A percentile compares a stretch with the other conserved stretches of the same genome.
These are phyloP conservation scores for Suillus paluster DNA, from an alignment of 768 basidiomycete species.

Conservation along the genomic window DNA sequence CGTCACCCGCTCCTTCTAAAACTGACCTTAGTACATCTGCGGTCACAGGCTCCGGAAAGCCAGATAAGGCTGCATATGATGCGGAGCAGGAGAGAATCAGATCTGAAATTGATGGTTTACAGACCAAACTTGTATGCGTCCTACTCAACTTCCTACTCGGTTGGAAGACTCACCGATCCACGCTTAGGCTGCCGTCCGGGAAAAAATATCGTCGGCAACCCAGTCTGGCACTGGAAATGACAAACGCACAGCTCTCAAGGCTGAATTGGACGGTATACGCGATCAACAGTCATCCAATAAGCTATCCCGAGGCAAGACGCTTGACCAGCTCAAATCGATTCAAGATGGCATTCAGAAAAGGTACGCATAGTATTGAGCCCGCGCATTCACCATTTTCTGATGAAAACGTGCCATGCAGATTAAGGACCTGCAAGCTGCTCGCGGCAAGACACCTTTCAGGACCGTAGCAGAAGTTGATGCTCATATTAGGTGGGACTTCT, in stretches of 20 bases:
- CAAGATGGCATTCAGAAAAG: constrained; percentile 86
- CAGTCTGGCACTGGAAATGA: constrained; percentile 73
- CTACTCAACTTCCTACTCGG: constrained; percentile 3
- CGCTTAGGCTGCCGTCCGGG: constrained; percentile 65
- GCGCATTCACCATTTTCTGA: constrained; percentile 2
- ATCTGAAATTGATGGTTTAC: constrained; percentile 81
- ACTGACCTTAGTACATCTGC: constrained; percentile 23
- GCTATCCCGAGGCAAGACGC: constrained; percentile 64
- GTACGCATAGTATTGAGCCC: constrained; percentile 42
- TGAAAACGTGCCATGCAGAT: constrained; percentile 47
- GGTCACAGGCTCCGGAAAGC: constrained; percentile 54
- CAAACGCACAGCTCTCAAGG: constrained; percentile 67
- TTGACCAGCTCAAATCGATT: constrained; percentile 78
- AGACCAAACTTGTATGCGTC: constrained; percentile 74
- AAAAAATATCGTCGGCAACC: constrained; percentile 70
- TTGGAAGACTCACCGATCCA: constrained; percentile 8
- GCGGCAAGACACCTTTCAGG: constrained; percentile 79
- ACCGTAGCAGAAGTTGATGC: constrained; percentile 85
- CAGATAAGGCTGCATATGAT: constrained; percentile 87
- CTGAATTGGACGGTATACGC: constrained; percentile 82
- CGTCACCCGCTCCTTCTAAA: constrained; percentile 29
- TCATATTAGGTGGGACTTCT: constrained; percentile 72
- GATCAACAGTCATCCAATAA: constrained; percentile 81
- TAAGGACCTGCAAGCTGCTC: constrained; percentile 84
- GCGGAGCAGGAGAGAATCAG: constrained; percentile 84